Conservation (phyloP, 441 rosid species). For the Euphorbia corollata region DNA sequence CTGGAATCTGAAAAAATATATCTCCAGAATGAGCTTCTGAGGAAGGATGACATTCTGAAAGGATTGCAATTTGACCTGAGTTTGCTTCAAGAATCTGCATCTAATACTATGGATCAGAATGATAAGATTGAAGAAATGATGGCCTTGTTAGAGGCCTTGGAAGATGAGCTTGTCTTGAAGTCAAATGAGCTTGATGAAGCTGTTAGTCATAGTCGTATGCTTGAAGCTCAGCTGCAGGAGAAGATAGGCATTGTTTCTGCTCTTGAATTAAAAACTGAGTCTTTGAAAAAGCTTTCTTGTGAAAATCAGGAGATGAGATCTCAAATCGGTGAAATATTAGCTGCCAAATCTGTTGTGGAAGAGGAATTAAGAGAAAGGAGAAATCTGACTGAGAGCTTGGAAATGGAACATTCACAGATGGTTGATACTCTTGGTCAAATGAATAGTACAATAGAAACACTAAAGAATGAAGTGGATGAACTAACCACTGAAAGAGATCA, state of each 20-base stretch:
- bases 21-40: slow-evolving; percentile 60
- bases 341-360: slow-evolving; percentile 45
- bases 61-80: slow-evolving; percentile 88
- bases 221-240: slow-evolving; percentile 66
- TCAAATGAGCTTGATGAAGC: slow-evolving; percentile 54
- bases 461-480: slow-evolving; percentile 46
- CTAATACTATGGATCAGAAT: slow-evolving; percentile 66
- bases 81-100: slow-evolving; percentile 88
- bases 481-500: slow-evolving; percentile 54
- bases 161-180: slow-evolving; percentile 60
- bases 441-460: slow-evolving; percentile 51
- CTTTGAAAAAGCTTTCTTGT: slow-evolving; percentile 27
- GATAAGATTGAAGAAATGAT: slow-evolving; percentile 61
- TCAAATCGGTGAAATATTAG: slow-evolving; percentile 29
- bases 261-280: slow-evolving; percentile 43
- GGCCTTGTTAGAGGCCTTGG: slow-evolving; percentile 58
- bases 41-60: slow-evolving; percentile 77
- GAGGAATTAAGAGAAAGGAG: slow-evolving; percentile 54
- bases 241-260: slow-evolving; percentile 42
- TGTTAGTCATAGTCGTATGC: slow-evolving; percentile 43
- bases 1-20: slow-evolving; percentile 45
- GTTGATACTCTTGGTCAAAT: slow-evolving; percentile 50
- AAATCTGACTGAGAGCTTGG: slow-evolving; percentile 60
- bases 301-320: slow-evolving; percentile 47
- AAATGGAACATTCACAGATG: slow-evolving; percentile 64